phyloP scores from a whole-genome alignment of 768 basidiomycete species.

The Lentinula sp. region DNA sequence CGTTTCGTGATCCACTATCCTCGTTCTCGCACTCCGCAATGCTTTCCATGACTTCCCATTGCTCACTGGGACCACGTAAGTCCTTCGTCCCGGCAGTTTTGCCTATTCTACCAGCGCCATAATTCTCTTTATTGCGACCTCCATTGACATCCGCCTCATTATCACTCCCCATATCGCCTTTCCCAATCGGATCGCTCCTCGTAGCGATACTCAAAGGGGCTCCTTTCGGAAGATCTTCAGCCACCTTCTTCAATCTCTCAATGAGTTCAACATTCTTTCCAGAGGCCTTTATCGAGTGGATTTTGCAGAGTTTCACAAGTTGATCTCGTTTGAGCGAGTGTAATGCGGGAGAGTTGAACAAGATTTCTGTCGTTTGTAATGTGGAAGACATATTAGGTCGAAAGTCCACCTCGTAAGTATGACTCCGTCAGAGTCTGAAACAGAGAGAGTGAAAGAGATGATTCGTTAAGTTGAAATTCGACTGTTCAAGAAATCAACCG shows the following conservation, averaged over 20 bases:
- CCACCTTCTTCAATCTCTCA: slow-evolving; percentile 61
- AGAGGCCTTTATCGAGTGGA: slow-evolving; percentile 70
- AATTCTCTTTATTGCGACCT: slow-evolving; percentile 22
- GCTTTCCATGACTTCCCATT: slow-evolving; percentile 83
- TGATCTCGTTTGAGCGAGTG: slow-evolving; percentile 82
- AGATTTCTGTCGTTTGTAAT: slow-evolving; percentile 71
- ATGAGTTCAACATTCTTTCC: slow-evolving; percentile 79
- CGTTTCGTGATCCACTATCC: slow-evolving; percentile 50
- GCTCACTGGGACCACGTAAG: slow-evolving; percentile 61
- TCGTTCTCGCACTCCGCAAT: slow-evolving; percentile 65
- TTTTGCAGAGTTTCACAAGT: slow-evolving; percentile 80
- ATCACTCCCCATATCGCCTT: slow-evolving; percentile 11
- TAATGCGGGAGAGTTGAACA: slow-evolving; percentile 81
- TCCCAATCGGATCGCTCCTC: slow-evolving; percentile 34
- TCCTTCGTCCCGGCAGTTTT: slow-evolving; percentile 11
- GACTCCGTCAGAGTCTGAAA: too few species aligned
- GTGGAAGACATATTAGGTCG: slow-evolving; percentile 22
- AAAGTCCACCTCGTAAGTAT: too few species aligned
- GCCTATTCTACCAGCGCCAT: slow-evolving; percentile 6
- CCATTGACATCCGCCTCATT: slow-evolving; percentile 20
- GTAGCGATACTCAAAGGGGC: slow-evolving; percentile 50
- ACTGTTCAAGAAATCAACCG: background rate
- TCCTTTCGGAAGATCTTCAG: slow-evolving; percentile 53
- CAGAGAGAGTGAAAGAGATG: too few species aligned
- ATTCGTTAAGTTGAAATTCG: too few species aligned